Evolutionary conservation across 805 yeast species (phyloP).

Genomic region (Myxozyma vanderwaltii): DNA sequence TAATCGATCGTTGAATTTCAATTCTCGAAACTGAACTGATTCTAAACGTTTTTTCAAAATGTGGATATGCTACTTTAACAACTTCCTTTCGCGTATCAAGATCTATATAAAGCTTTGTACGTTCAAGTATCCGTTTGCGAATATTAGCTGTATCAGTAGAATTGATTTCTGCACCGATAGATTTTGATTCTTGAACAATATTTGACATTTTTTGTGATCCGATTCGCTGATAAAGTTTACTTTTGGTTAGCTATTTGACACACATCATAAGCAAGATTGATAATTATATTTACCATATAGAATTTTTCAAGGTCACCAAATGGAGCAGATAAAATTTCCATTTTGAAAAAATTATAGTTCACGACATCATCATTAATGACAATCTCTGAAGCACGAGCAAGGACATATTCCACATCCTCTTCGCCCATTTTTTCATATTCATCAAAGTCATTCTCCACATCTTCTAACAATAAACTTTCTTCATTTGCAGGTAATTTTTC

Average conservation of each 20-base stretch:
- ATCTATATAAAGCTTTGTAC: slow-evolving; percentile 40
- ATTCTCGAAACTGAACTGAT: slow-evolving; percentile 38
- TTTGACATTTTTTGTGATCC: slow-evolving; percentile 41
- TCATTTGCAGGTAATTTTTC: not conserved
- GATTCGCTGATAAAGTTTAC: slow-evolving; percentile 28
- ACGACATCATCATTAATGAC: slow-evolving; percentile 45
- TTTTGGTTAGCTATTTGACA: not conserved
- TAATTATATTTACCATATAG: slow-evolving; percentile 33
- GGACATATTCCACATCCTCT: slow-evolving; percentile 28
- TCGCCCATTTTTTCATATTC: slow-evolving; percentile 22
- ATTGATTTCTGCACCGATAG: slow-evolving; percentile 37
- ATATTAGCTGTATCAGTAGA: slow-evolving; percentile 20
- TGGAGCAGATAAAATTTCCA: slow-evolving; percentile 42
- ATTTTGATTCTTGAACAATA: slow-evolving; percentile 36
- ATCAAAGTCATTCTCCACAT: slow-evolving; percentile 14
- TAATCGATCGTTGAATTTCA: slow-evolving; percentile 34
- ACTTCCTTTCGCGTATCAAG: slow-evolving; percentile 1
- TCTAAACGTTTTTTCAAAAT: slow-evolving; percentile 29
- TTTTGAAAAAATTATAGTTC: slow-evolving; percentile 42
- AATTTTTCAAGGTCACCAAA: slow-evolving; percentile 41
- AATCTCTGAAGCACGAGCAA: slow-evolving; percentile 39
- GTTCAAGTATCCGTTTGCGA: slow-evolving; percentile 39
- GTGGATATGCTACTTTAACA: slow-evolving; percentile 10
- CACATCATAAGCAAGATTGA: too few relatives aligned
- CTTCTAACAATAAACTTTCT: slow-evolving; percentile 22